Evolutionary conservation across 805 yeast species (phyloP).

Genomic region (Sungouiella thailandica): DNA sequence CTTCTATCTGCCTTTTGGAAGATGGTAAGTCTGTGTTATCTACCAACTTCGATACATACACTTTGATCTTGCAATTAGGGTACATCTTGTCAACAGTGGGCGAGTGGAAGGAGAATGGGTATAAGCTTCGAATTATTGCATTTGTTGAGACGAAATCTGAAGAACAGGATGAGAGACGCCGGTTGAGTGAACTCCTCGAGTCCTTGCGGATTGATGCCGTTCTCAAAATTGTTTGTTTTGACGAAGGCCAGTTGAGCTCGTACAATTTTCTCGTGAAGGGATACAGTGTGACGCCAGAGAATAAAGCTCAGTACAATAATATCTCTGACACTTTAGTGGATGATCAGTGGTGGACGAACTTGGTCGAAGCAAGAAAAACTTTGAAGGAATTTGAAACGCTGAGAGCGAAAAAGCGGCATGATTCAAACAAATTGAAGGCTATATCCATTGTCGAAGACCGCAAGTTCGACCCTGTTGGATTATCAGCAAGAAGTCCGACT

Average conservation of each 20-base stretch:
- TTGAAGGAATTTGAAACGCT: constrained; percentile 30
- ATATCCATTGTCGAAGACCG: constrained; percentile 8
- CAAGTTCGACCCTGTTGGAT: constrained; percentile 24
- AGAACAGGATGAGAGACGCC: constrained; percentile 58
- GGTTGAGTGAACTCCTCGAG: constrained; percentile 61
- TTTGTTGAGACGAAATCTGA: constrained; percentile 80
- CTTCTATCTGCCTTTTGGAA: constrained; percentile 66
- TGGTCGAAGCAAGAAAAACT: constrained; percentile 52
- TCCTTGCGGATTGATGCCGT: constrained; percentile 83
- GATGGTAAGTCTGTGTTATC: constrained; percentile 68
- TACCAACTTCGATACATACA: constrained; percentile 93
- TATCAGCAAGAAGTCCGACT: constrained; percentile 11
- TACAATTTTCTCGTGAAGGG: constrained; percentile 82
- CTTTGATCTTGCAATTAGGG: constrained; percentile 88
- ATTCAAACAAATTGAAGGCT: constrained; percentile 3
- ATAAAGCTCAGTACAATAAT: constrained; percentile 26
- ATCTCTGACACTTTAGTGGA: constrained; percentile 48
- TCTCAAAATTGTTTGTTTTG: constrained; percentile 68
- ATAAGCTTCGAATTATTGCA: constrained; percentile 72
- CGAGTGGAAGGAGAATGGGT: constrained; percentile 74
- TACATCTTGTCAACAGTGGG: constrained; percentile 92
- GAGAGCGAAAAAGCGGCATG: constrained; percentile 14
- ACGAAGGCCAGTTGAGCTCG: constrained; percentile 46
- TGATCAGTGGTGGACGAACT: constrained; percentile 86
- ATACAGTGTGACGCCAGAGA: constrained; percentile 29